These are phyloP conservation scores for Nicotiana otophora DNA, from an alignment of 257 asterid species.

Conservation along the genomic window DNA sequence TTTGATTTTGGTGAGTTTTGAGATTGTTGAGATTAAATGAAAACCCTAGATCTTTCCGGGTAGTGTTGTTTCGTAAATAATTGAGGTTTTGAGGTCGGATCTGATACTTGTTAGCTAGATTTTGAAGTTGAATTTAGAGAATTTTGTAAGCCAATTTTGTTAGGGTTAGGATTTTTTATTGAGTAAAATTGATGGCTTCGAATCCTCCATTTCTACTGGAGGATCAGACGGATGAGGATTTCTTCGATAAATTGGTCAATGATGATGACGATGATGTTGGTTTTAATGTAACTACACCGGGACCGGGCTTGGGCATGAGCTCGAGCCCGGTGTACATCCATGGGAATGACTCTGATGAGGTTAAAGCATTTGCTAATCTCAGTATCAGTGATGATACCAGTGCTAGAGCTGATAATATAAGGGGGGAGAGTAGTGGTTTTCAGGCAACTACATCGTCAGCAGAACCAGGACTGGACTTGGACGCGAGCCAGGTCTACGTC, in stretches of 20 bases:
- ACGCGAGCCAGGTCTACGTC: conserved; percentile 12
- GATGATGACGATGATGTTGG: conserved; percentile 65
- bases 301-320: conserved; percentile 5
- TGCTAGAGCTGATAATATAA: conserved; percentile 22
- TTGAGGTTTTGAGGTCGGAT: conserved; percentile 13
- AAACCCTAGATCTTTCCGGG: neutral
- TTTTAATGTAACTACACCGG: conserved; percentile 34
- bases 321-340: conserved; percentile 26
- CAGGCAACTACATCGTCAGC: conserved; percentile 32
- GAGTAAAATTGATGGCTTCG: conserved; percentile 10
- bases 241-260: conserved; percentile 83
- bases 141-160: neutral
- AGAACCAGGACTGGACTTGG: neutral
- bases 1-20: neutral
- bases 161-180: neutral
- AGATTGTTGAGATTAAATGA: neutral
- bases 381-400: conserved; percentile 30
- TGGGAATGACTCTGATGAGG: conserved; percentile 61
- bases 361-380: conserved; percentile 63
- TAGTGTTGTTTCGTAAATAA: neutral
- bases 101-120: conserved; percentile 5
- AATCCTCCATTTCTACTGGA: conserved; percentile 88
- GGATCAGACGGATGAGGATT: conserved; percentile 95
- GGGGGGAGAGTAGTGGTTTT: neutral
- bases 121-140: neutral